Conservation (phyloP, 2,329 filamentous ascomycete genomes). For the Raffaelea deltoideospora region DNA sequence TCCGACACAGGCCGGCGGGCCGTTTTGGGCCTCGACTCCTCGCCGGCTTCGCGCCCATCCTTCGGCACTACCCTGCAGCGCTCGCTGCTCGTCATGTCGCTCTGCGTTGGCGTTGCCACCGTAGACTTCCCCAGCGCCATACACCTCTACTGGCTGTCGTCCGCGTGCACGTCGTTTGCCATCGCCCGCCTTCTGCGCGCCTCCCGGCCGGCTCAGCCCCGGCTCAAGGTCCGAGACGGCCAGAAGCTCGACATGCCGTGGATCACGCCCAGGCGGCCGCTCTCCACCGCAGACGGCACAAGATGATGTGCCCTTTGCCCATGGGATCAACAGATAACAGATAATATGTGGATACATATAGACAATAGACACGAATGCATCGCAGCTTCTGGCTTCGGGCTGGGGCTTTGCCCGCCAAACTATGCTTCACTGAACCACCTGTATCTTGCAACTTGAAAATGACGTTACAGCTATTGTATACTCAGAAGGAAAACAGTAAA, state of each 20-base stretch:
- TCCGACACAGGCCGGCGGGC: constrained; percentile 10
- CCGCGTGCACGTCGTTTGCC: constrained; percentile 13
- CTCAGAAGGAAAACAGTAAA: too few relatives aligned
- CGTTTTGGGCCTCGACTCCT: constrained; percentile 11
- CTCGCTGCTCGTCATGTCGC: constrained; percentile 14
- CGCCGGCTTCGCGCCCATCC: background rate
- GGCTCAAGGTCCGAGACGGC: constrained; percentile 7
- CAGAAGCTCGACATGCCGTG: constrained; percentile 9
- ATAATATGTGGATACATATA: background rate
- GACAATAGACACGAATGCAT: too few relatives aligned
- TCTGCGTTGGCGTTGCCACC: constrained; percentile 20
- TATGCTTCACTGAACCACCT: too few relatives aligned
- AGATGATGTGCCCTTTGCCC: too few relatives aligned
- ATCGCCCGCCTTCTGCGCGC: constrained; percentile 10
- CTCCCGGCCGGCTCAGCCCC: constrained; percentile 13
- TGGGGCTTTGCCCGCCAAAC: too few relatives aligned
- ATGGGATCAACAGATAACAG: too few relatives aligned
- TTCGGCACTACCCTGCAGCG: constrained; percentile 12
- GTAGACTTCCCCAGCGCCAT: constrained; percentile 24
- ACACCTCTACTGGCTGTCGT: constrained; percentile 28
- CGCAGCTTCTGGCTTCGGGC: too few relatives aligned
- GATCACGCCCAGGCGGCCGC: constrained; percentile 2
- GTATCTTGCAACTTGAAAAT: too few relatives aligned
- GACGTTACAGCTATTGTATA: too few relatives aligned
- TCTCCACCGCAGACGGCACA: too few relatives aligned